phyloP scores from a whole-genome alignment of 208 protist species.

The Leishmania gerbilli region DNA sequence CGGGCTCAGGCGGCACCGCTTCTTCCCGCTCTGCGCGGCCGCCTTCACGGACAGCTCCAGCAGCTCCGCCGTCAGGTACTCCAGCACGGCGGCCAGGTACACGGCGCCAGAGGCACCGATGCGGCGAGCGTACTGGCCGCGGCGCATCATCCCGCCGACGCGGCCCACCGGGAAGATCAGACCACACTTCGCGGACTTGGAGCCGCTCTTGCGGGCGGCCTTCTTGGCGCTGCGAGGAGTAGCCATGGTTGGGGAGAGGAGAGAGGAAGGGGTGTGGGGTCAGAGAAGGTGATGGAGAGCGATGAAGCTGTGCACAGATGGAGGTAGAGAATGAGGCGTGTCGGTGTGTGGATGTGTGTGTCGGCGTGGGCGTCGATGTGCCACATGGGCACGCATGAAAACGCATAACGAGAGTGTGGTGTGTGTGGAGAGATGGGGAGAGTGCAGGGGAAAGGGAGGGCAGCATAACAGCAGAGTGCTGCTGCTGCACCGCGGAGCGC shows the following conservation, averaged over 20 bases:
- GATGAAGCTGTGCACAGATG: neutral
- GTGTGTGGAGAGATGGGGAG: neutral
- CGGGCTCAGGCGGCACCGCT: constrained; percentile 69
- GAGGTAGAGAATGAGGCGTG: neutral
- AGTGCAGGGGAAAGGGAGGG: no score
- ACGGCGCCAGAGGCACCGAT: constrained; percentile 98
- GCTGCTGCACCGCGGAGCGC: neutral
- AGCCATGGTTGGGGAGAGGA: constrained; percentile 34
- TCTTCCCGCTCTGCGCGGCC: constrained; percentile 64
- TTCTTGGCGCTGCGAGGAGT: constrained; percentile 77
- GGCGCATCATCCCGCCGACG: constrained; percentile 95
- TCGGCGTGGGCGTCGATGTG: neutral
- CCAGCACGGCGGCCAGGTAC: constrained; percentile 98
- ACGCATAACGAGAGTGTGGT: no score
- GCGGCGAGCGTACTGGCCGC: constrained; percentile 96
- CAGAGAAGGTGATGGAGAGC: neutral
- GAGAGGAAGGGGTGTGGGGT: neutral
- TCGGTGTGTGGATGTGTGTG: neutral
- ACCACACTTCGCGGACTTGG: constrained; percentile 94
- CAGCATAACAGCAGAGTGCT: neutral
- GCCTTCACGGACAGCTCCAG: constrained; percentile 86
- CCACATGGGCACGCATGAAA: no score
- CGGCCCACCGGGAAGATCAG: constrained; percentile 99
- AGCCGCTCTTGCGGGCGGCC: constrained; percentile 68
- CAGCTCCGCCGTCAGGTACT: constrained; percentile 95